Percentiles rank a stretch among this genome's conserved stretches.
These are phyloP conservation scores for Dendrobium huoshanense DNA, from an alignment of 106 monocot species.

Conservation along the genomic window DNA sequence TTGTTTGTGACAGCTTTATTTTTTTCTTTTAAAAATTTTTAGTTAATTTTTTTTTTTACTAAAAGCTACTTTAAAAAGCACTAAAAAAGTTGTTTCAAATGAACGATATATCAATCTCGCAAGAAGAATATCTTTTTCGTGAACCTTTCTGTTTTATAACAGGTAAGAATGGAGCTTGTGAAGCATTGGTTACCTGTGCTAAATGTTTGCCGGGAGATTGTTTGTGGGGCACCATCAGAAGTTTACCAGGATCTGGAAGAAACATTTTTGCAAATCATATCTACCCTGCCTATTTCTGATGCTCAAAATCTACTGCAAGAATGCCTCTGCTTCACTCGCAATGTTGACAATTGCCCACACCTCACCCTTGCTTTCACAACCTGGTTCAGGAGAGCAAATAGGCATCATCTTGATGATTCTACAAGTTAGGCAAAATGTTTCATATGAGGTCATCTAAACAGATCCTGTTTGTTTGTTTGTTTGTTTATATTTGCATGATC, in stretches of 20 bases:
- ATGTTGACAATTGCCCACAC: constrained; percentile 75
- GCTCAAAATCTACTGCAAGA: constrained; percentile 69
- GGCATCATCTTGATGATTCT: constrained; percentile 23
- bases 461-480: not conserved
- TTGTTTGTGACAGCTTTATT: not conserved
- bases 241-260: constrained; percentile 78
- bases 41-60: too few relatives aligned
- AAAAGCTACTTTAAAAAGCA: too few relatives aligned
- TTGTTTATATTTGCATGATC: constrained; percentile 3
- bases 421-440: not conserved
- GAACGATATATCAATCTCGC: too few relatives aligned
- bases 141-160: constrained; percentile 7
- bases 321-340: constrained; percentile 81
- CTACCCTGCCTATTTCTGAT: constrained; percentile 70
- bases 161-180: constrained; percentile 86
- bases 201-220: constrained; percentile 72
- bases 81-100: too few relatives aligned
- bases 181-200: constrained; percentile 88
- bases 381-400: constrained; percentile 80
- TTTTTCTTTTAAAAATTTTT: too few relatives aligned
- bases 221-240: constrained; percentile 31
- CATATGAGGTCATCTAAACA: not conserved
- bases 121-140: not conserved
- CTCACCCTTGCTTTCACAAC: constrained; percentile 68
- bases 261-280: constrained; percentile 84